Evolutionary conservation across 2,329 filamentous ascomycete species (phyloP).

Genomic region (Fusarium sp.): DNA sequence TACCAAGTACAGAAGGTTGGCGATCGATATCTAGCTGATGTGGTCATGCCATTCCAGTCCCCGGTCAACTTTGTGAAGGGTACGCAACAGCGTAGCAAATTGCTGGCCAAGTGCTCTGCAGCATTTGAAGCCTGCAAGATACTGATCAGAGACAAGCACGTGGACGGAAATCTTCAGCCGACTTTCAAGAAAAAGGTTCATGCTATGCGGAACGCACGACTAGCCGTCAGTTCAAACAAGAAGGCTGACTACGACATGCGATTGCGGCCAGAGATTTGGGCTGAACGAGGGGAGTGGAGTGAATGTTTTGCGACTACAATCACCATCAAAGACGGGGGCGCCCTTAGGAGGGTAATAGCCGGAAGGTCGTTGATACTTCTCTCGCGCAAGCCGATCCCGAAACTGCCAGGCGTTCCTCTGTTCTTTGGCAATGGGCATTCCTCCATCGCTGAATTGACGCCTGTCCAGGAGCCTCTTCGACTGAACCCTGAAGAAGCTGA

Average conservation of each 20-base stretch:
- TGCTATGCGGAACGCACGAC: constrained; percentile 83
- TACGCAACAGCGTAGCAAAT: constrained; percentile 72
- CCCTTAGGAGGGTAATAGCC: constrained; percentile 59
- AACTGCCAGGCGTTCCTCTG: constrained; percentile 74
- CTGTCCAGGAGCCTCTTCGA: constrained; percentile 55
- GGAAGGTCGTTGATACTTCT: constrained; percentile 76
- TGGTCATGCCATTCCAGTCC: constrained; percentile 79
- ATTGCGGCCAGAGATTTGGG: constrained; percentile 82
- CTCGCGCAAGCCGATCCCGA: constrained; percentile 72
- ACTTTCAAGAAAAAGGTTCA: constrained; percentile 77
- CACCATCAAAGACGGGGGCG: constrained; percentile 63
- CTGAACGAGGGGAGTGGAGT: constrained; percentile 48
- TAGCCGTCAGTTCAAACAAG: constrained; percentile 85
- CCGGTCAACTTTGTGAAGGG: constrained; percentile 76
- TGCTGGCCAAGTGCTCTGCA: constrained; percentile 85
- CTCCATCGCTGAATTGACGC: constrained; percentile 65
- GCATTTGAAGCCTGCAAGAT: constrained; percentile 84
- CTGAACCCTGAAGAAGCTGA: constrained; percentile 58
- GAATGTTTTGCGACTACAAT: constrained; percentile 71
- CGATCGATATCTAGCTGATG: constrained; percentile 77
- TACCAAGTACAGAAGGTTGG: constrained; percentile 70
- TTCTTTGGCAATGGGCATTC: constrained; percentile 73
- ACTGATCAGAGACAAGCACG: constrained; percentile 71
- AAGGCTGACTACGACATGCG: constrained; percentile 79
- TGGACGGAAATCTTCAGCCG: constrained; percentile 81